A percentile compares a stretch with the other conserved stretches of the same genome.
phyloP scores from a whole-genome alignment of 345 rosid species.

The Draba incana region DNA sequence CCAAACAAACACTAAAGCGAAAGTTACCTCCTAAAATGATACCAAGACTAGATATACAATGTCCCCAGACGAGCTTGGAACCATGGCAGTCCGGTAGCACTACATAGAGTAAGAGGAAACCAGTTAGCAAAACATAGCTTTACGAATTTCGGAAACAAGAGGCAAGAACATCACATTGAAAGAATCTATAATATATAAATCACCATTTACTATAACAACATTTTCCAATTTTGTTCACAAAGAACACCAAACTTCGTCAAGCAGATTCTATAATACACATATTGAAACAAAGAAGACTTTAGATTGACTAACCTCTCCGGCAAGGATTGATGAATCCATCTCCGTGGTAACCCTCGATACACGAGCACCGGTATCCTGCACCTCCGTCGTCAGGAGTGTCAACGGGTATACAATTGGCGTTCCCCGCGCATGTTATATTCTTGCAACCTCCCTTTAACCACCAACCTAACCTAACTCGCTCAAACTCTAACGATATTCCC shows the following conservation, averaged over 20 bases:
- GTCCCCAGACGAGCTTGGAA: conserved; percentile 45
- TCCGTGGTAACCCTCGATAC: conserved; percentile 55
- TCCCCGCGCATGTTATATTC: conserved; percentile 34
- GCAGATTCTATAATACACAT: neutral
- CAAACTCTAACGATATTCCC: conserved; percentile 52
- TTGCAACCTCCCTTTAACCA: conserved; percentile 56
- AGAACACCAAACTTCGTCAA: neutral
- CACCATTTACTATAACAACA: neutral
- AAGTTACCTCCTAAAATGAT: conserved; percentile 72
- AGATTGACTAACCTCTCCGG: conserved; percentile 62
- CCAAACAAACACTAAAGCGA: conserved; percentile 8
- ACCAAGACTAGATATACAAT: conserved; percentile 50
- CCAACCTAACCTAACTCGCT: conserved; percentile 65
- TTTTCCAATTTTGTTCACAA: neutral
- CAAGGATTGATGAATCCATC: conserved; percentile 70
- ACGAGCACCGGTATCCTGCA: conserved; percentile 57
- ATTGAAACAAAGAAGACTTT: conserved; percentile 1
- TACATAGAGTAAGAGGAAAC: conserved; percentile 14
- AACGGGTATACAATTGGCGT: conserved; percentile 39
- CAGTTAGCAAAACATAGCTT: conserved; percentile 29
- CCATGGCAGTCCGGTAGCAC: conserved; percentile 49
- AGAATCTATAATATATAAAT: neutral
- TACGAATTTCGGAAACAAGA: neutral
- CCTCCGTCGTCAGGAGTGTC: conserved; percentile 17
- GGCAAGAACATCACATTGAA: conserved; percentile 1